Evolutionary conservation across 208 protist species (phyloP).

Genomic region (Crithidia sp.): DNA sequence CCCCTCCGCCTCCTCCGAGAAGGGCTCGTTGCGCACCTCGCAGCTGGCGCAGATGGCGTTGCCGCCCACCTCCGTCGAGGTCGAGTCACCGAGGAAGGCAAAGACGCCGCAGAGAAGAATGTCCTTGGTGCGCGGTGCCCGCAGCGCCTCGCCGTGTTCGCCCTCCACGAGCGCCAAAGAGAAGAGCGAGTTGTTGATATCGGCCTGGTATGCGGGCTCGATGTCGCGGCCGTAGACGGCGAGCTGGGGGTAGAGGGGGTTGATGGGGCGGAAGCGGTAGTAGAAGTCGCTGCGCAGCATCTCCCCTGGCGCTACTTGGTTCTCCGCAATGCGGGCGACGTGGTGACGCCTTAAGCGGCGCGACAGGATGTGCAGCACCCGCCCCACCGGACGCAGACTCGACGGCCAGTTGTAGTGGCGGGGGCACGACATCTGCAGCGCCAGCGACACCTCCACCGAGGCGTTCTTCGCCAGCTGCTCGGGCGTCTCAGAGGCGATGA

Average conservation of each 20-base stretch:
- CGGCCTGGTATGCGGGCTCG: slow-evolving; percentile 34
- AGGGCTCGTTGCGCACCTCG: slow-evolving; percentile 48
- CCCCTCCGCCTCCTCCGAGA: slow-evolving; percentile 71
- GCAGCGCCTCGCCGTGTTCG: slow-evolving; percentile 12
- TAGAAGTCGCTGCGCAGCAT: slow-evolving; percentile 43
- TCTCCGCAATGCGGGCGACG: slow-evolving; percentile 47
- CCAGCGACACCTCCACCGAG: slow-evolving; percentile 36
- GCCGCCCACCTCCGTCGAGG: slow-evolving; percentile 47
- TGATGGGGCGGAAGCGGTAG: slow-evolving; percentile 73
- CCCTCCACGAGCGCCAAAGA: slow-evolving; percentile 40
- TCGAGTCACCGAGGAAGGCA: slow-evolving; percentile 42
- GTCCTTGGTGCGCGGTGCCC: slow-evolving; percentile 21
- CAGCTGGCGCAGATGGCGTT: slow-evolving; percentile 55
- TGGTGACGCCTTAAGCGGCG: slow-evolving; percentile 44
- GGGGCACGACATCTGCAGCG: slow-evolving; percentile 35
- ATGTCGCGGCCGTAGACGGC: slow-evolving; percentile 70
- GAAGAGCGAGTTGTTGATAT: slow-evolving; percentile 50
- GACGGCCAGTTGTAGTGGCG: slow-evolving; percentile 35
- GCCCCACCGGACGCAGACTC: slow-evolving; percentile 34
- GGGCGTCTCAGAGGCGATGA: slow-evolving; percentile 30
- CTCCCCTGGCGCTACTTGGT: slow-evolving; percentile 42
- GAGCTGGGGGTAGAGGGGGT: slow-evolving; percentile 65
- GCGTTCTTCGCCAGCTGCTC: not conserved
- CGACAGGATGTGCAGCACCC: slow-evolving; percentile 53
- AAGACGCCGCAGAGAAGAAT: slow-evolving; percentile 38